Percentiles rank a stretch among this genome's conserved stretches.
These are phyloP conservation scores for Vitis rupestris DNA, from an alignment of 164 flowering plant genomes.

Conservation along the genomic window DNA sequence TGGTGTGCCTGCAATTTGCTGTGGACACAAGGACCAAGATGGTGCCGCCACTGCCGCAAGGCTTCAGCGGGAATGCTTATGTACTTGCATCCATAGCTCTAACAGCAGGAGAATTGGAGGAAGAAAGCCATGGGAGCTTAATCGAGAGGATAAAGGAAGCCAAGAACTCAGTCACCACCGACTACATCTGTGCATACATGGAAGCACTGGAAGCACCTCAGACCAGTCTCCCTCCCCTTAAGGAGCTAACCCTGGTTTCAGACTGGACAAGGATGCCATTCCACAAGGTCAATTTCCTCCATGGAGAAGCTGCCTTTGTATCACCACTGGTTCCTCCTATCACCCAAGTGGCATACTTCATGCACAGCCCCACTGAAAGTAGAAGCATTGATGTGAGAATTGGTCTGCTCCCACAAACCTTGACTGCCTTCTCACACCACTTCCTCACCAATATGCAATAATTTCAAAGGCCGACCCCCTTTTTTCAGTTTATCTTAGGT, in stretches of 20 bases:
- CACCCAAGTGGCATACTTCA: conserved; percentile 48
- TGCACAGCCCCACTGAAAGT: conserved; percentile 39
- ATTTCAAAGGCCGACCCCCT: neutral
- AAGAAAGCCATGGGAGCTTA: conserved; percentile 19
- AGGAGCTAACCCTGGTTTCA: conserved; percentile 45
- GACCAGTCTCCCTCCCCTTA: conserved; percentile 39
- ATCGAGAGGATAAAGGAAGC: conserved; percentile 42
- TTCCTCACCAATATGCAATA: conserved; percentile 24
- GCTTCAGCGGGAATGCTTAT: conserved; percentile 50
- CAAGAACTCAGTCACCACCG: conserved; percentile 29
- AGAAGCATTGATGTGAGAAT: conserved; percentile 42
- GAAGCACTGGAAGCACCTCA: conserved; percentile 40
- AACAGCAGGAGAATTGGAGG: conserved; percentile 34
- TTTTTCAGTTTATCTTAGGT: neutral
- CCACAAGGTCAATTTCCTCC: conserved; percentile 35
- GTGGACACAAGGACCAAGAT: conserved; percentile 47
- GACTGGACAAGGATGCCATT: conserved; percentile 56
- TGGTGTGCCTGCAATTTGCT: conserved; percentile 52
- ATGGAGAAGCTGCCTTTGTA: conserved; percentile 33
- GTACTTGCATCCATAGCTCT: conserved; percentile 41
- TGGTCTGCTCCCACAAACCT: conserved; percentile 29
- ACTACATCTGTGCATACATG: conserved; percentile 38
- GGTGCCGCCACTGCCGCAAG: conserved; percentile 35
- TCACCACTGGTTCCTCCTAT: conserved; percentile 42
- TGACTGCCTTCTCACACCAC: conserved; percentile 31